Conservation (phyloP, 2,329 filamentous ascomycete species). For the Phoma herbarum region DNA sequence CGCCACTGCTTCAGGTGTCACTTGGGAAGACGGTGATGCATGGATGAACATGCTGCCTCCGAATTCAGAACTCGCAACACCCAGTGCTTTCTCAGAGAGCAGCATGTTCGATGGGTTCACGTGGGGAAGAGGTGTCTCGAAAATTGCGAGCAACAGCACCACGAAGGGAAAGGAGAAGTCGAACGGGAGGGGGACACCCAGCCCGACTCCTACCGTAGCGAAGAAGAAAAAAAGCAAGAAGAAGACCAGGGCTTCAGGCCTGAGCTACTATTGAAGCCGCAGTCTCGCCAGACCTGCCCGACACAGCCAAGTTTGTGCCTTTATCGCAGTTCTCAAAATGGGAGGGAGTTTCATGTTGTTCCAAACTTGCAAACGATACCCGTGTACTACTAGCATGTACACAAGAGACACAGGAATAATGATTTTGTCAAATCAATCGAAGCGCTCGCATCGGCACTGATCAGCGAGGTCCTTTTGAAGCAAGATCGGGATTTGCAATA, state of each 20-base stretch:
- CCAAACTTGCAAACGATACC: constrained; percentile 14
- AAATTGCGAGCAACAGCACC: constrained; percentile 20
- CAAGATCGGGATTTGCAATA: background rate
- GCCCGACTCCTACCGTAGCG: constrained; percentile 25
- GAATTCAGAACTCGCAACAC: constrained; percentile 31
- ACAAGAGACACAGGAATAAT: constrained; percentile 1
- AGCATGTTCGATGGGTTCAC: constrained; percentile 30
- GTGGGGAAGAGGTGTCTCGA: constrained; percentile 28
- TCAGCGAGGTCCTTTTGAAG: background rate
- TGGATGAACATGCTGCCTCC: constrained; percentile 32
- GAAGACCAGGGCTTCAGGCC: constrained; percentile 37
- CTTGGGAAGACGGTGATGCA: constrained; percentile 39
- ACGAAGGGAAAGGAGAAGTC: constrained; percentile 27
- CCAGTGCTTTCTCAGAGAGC: constrained; percentile 25
- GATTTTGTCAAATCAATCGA: background rate
- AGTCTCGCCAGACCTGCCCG: background rate
- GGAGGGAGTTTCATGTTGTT: constrained; percentile 4
- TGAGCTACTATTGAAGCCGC: constrained; percentile 40
- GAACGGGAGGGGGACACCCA: constrained; percentile 19
- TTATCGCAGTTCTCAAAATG: background rate
- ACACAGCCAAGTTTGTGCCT: background rate
- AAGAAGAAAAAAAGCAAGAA: constrained; percentile 37
- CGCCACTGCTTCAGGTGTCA: constrained; percentile 35
- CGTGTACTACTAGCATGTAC: constrained; percentile 16
- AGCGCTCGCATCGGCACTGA: background rate